phyloP scores from a whole-genome alignment of 163 green algal genomes.

The Chlamydomonas reinhardtii region DNA sequence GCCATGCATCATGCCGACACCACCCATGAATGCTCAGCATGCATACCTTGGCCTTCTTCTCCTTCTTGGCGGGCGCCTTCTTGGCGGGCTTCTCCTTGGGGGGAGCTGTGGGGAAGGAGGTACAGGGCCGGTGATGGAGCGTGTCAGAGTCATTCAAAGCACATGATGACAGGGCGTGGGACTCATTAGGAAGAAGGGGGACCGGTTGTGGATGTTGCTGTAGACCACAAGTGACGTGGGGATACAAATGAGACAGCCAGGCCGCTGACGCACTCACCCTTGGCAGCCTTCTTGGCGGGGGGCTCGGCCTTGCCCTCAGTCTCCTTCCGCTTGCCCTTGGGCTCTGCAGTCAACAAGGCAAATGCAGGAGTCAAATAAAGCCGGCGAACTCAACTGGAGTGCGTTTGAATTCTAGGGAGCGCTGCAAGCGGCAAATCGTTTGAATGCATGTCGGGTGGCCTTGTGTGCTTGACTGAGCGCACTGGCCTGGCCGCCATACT shows the following conservation, averaged over 20 bases:
- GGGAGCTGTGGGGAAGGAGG: background rate
- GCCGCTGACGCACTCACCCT: slow-evolving; percentile 3
- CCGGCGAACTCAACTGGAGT: background rate
- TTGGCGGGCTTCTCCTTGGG: slow-evolving; percentile 43
- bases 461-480: no score
- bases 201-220: background rate
- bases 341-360: background rate
- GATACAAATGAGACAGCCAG: background rate
- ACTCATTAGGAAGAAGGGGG: background rate
- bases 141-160: background rate
- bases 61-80: slow-evolving; percentile 49
- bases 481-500: no score
- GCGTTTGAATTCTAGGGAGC: background rate
- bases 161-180: no score
- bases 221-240: background rate
- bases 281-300: slow-evolving; percentile 30
- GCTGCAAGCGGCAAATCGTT: background rate
- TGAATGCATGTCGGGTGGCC: no score
- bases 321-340: slow-evolving; percentile 42
- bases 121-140: background rate
- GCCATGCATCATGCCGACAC: no score
- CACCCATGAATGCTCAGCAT: background rate
- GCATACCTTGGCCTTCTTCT: slow-evolving; percentile 27
- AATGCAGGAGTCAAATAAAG: no score
- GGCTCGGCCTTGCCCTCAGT: slow-evolving; percentile 3